Evolutionary conservation across 495 filamentous ascomycete species (phyloP).

Genomic region (Talaromyces borbonicus): DNA sequence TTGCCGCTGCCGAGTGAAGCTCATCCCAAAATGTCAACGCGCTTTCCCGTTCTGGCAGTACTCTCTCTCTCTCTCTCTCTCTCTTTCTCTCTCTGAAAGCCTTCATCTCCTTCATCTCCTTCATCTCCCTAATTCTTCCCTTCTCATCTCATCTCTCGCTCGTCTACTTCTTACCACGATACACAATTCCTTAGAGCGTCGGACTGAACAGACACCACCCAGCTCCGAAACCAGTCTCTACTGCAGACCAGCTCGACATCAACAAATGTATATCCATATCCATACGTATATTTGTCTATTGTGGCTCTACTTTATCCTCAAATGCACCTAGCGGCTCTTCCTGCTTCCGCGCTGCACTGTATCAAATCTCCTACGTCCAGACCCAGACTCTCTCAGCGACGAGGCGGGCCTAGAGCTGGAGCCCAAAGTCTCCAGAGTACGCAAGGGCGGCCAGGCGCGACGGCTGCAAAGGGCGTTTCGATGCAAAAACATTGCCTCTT

Average conservation of each 20-base stretch:
- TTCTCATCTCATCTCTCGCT: conserved; percentile 5
- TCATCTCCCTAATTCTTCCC: conserved; percentile 5
- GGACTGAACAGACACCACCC: too few relatives aligned
- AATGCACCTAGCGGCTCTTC: background rate
- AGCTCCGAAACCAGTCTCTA: conserved; percentile 2
- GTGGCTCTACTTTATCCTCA: background rate
- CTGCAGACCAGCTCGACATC: too few relatives aligned
- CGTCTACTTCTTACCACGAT: conserved; percentile 1
- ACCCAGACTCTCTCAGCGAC: background rate
- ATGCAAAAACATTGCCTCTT: background rate
- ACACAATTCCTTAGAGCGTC: too few relatives aligned
- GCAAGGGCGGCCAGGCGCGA: conserved; percentile 6
- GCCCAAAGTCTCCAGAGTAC: background rate
- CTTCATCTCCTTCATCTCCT: conserved; percentile 16
- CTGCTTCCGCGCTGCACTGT: background rate
- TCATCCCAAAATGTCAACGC: too few relatives aligned
- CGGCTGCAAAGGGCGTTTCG: background rate
- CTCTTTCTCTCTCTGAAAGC: conserved; percentile 10
- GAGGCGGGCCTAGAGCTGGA: background rate
- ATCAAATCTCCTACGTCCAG: too few relatives aligned
- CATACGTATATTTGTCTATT: too few relatives aligned
- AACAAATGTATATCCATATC: too few relatives aligned
- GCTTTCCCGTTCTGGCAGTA: background rate
- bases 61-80: background rate
- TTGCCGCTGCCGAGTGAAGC: too few relatives aligned